Evolutionary conservation across 495 filamentous ascomycete genomes (phyloP), one percentile per base, ranked within the genome.

Genomic region (Daldinia decipiens): DNA sequence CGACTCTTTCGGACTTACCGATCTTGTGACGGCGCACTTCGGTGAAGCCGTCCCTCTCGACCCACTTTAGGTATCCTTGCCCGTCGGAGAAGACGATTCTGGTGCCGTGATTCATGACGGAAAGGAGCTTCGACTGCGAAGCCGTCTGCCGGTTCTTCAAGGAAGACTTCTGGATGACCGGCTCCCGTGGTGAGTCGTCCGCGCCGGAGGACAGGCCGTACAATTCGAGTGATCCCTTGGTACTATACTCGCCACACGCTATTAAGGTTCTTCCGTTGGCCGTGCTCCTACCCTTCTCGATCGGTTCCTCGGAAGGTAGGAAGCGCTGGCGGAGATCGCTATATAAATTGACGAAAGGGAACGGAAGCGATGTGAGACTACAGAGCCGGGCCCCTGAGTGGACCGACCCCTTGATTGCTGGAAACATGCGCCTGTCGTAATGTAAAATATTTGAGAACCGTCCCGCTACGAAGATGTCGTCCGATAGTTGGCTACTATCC

Each of bases 171-270:
- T 82, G 82, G 27, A 83, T 68, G 75, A 24, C 76, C 76, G 31
- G 77, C 70, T 24, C 74, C 66, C 12, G 75, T 76, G 65, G 74
- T 70, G 24, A 62, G 45, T 29, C 71, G 26, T 65, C 57, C 9
- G 39, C 47, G 9, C 59, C 51, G 6, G 77, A 80, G 66, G 77
- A 76, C 9, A 95, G 79, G 54, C 87, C 87, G 78, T 97, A 97
- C n/a, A 97, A 80, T 74, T 98, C 95, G 9, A 98, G 82, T 0
- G 92, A 94, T 5, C 95, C 95, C 74, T 94, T 91, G 19, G 92
- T 93, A 65, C 96, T 96, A 80, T 98, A 98, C 76, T 97, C 93
- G n/a, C 94, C 95, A 63, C 91, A 92, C 17, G 94, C 93, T 36
- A 95, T 87, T 43, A 98, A 80, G 5, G 87, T 91, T 58, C 88